phyloP scores from a whole-genome alignment of 371 early-diverging fungal genomes.

The Apophysomyces trapeziformis region DNA sequence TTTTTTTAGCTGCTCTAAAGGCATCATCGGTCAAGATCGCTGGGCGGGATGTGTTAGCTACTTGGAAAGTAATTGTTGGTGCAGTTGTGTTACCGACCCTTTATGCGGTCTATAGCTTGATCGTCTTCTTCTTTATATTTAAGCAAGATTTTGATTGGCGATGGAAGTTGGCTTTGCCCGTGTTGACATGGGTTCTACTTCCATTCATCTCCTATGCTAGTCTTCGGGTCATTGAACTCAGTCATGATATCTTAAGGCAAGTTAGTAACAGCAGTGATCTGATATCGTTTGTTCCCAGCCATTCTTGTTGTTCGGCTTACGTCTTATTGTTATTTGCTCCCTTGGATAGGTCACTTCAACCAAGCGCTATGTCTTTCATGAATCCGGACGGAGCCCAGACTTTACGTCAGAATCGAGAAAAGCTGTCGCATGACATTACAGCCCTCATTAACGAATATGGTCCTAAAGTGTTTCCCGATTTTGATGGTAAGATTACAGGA shows the following conservation, averaged over 20 bases:
- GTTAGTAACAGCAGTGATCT: background rate
- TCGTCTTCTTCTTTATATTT: slow-evolving; percentile 50
- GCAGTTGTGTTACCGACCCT: slow-evolving; percentile 75
- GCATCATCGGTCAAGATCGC: slow-evolving; percentile 90
- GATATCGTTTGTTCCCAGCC: too few species aligned
- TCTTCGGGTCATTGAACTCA: slow-evolving; percentile 83
- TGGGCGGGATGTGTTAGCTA: slow-evolving; percentile 91
- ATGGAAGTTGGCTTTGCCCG: slow-evolving; percentile 40
- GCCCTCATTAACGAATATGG: slow-evolving; percentile 83
- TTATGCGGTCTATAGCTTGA: slow-evolving; percentile 70
- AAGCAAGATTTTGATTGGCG: slow-evolving; percentile 34
- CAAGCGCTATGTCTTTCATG: slow-evolving; percentile 73
- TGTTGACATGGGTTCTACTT: slow-evolving; percentile 56
- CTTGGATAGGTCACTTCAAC: slow-evolving; percentile 69
- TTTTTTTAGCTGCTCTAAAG: slow-evolving; percentile 72
- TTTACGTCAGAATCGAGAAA: slow-evolving; percentile 63
- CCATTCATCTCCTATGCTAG: slow-evolving; percentile 81
- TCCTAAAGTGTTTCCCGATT: slow-evolving; percentile 81
- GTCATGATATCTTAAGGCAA: slow-evolving; percentile 77
- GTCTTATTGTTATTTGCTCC: background rate
- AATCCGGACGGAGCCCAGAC: slow-evolving; percentile 56
- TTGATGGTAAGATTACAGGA: slow-evolving; percentile 46
- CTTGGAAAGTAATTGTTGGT: slow-evolving; percentile 90
- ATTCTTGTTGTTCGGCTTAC: too few species aligned
- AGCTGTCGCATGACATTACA: slow-evolving; percentile 75